Base-by-base conservation (phyloP, 2,329 filamentous ascomycete genomes). In the Fusarium armeniacum region DNA sequence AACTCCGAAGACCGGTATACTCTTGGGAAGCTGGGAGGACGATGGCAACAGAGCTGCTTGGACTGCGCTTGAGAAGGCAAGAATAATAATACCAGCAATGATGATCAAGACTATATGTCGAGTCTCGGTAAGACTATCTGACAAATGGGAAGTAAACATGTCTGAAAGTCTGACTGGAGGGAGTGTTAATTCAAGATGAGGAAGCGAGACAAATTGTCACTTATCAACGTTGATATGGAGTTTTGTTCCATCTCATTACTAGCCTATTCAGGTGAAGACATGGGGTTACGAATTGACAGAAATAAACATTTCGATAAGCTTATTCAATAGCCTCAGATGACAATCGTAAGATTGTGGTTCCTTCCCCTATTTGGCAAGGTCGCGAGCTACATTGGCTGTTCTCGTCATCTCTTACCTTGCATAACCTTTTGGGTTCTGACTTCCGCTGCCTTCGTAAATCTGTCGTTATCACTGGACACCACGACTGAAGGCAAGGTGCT, bases 341-440 rank as follows among this genome's bases (percentile, higher is more conserved):
- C 20, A 36, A 26, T 49, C 32, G n/a, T 26, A 35, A 49, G 13
- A 26, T 24, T 36, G 20, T 26, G 20, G 32, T n/a, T 24, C 46
- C 20, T n/a, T 36, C 46, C 46, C 46, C 32, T 49, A 35, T 35
- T 49, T 49, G 30, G 46, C n/a, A 49, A 49, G 46, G 20, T 35
- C 10, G 20, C 30, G 15, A 49, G 46, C 46, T 49, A 36, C 32
- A 50, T 50, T 36, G 46, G 20, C 32, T 50, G 10, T 36, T 50
- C 46, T 26, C 36, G 32, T 36, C 20, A 50, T 50, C 15, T 50
- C 46, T 36, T 50, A 26, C 46, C 46, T 36, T 26, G 15, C 46
- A 50, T 22, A 35, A 36, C 6, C 46, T 22, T 50, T 50, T 35
- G 9, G 38, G 33, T 50, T 50, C 20, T 38, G 33, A 38, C 33